Evolutionary conservation across 257 asterid genomes (phyloP).

Genomic region (Salvia splendens): DNA sequence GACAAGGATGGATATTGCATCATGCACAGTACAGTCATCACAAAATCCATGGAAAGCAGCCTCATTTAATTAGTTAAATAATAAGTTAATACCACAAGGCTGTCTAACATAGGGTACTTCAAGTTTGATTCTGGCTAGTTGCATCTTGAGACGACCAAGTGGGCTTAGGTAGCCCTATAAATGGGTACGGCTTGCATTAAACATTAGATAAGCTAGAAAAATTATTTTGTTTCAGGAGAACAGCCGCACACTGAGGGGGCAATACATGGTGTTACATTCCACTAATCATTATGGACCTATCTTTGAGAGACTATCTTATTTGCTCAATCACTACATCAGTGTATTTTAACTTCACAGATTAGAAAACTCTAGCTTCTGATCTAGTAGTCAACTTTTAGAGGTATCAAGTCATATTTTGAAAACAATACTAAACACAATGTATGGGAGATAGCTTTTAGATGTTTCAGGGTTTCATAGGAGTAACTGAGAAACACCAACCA

Average conservation of each 20-base stretch:
- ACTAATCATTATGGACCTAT: not conserved
- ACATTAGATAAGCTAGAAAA: not conserved
- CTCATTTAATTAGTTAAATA: not conserved
- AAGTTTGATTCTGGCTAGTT: not conserved
- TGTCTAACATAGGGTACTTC: not conserved
- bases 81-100: not conserved
- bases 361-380: not conserved
- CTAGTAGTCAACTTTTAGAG: not conserved
- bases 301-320: constrained; percentile 15
- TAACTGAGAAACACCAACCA: not conserved
- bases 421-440: not conserved
- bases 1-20: constrained; percentile 7
- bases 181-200: not conserved
- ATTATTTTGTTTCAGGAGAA: constrained; percentile 10
- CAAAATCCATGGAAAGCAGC: not conserved
- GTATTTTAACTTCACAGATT: constrained; percentile 2
- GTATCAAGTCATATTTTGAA: not conserved
- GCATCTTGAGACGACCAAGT: not conserved
- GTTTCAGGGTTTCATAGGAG: not conserved
- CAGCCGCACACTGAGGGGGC: not conserved
- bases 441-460: not conserved
- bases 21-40: not conserved
- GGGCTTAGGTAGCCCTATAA: not conserved
- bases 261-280: constrained; percentile 1
- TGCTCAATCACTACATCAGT: not conserved